Evolutionary conservation across 1,284 basidiomycete genomes (phyloP).

Genomic region (Bondarzewia mesenterica): DNA sequence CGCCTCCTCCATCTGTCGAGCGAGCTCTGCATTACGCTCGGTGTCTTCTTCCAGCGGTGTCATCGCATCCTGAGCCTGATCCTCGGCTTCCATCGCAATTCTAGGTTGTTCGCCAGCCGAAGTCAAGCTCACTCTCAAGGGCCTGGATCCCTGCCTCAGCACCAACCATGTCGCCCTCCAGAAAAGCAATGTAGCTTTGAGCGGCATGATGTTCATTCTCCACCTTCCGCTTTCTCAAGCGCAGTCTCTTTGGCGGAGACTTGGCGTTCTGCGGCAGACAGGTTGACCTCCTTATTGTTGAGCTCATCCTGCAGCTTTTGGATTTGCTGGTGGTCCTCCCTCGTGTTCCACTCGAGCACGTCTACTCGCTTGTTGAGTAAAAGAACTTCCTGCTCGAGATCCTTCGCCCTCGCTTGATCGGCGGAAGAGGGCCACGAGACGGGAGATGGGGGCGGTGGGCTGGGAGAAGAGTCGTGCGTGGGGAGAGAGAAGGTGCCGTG

Average conservation of each 20-base stretch:
- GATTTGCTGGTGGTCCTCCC: conserved; percentile 35
- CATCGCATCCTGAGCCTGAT: conserved; percentile 32
- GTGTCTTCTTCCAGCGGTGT: conserved; percentile 38
- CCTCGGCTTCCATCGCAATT: conserved; percentile 34
- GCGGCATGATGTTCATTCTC: conserved; percentile 31
- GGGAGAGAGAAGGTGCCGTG: too few relatives aligned
- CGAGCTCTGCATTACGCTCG: conserved; percentile 43
- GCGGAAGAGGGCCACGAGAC: too few relatives aligned
- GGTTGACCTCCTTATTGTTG: conserved; percentile 22
- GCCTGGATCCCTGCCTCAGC: conserved; percentile 40
- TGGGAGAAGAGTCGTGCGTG: too few relatives aligned
- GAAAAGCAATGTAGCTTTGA: conserved; percentile 42
- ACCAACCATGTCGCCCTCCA: conserved; percentile 43
- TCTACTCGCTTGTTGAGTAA: conserved; percentile 40
- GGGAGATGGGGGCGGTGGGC: too few relatives aligned
- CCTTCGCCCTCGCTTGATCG: conserved; percentile 44
- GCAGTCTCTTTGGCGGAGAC: conserved; percentile 18
- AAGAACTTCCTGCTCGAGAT: conserved; percentile 47
- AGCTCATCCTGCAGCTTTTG: conserved; percentile 28
- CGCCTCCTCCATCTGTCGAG: conserved; percentile 62
- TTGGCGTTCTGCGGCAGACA: conserved; percentile 21
- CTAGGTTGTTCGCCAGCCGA: conserved; percentile 37
- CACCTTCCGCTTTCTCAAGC: conserved; percentile 20
- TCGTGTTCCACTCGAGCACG: conserved; percentile 43
- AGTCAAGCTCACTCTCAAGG: conserved; percentile 43